Base-by-base conservation (phyloP, 2,329 filamentous ascomycete genomes). In the Peltaster fructicola region DNA sequence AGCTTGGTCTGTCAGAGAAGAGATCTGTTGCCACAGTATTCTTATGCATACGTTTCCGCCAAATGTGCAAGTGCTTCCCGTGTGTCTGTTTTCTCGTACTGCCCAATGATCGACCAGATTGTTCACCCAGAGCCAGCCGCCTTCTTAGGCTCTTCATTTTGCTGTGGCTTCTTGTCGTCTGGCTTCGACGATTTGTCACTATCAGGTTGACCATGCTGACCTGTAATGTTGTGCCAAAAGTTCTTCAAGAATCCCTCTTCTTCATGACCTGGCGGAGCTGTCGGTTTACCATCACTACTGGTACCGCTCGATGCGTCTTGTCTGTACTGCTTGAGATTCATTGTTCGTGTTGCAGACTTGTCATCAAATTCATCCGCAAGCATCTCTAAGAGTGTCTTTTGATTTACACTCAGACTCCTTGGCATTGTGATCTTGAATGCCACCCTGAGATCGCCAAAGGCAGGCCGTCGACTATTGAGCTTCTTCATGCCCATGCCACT, bases 351-450 rank as follows among this genome's bases (percentile, higher is more conserved):
- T 16, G 88, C 88, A 14, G 69, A 80, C 59, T 84, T 82, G 53
- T 98, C 88, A 18, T 68, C 74, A 71, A 98, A 76, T 57, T 98
- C 88, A 42, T 98, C 84, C 5, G 88, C 88, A 36, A 98, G 68
- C 69, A 95, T 85, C 57, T 98, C 88, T 21, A 91, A 57, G 30
- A 98, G 77, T 1, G 80, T 90, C 26, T 88, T 68, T 58, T 98
- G 84, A 55, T 92, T 95, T 22, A 76, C 68, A 27, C 68, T 81
- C 36, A 98, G 62, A 44, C 85, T 93, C 56, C 92, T 95, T 22
- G 88, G 88, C 80, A 95, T 92, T 27, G 68, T 60, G 22, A 98
- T 79, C 50, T 81, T 81, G 65, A 92, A 98, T 50, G 98, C 85
- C 5, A 98, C 82, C 47, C 71, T 75, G 31, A 98, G 56, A 45